Conservation (phyloP, 1,139 yeast genomes). For the Suhomyces atakaporum region DNA sequence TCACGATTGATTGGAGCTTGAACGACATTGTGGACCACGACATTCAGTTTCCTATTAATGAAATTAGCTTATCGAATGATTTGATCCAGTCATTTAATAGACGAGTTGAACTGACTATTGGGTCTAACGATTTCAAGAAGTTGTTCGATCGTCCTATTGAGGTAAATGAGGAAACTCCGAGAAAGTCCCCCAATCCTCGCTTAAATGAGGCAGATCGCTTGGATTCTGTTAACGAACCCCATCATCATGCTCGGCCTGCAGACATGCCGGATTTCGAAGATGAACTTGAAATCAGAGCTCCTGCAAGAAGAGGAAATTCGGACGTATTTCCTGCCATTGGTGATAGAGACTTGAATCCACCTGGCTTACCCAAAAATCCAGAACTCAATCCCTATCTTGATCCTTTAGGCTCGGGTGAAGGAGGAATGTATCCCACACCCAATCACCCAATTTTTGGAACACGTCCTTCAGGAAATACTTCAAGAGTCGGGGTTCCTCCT, state of each 20-base stretch:
- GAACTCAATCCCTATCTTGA: conserved; percentile 43
- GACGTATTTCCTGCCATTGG: conserved; percentile 42
- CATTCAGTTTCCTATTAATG: conserved; percentile 29
- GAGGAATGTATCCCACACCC: conserved; percentile 58
- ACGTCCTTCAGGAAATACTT: conserved; percentile 23
- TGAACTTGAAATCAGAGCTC: conserved; percentile 24
- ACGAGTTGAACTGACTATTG: conserved; percentile 9
- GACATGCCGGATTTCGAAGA: conserved; percentile 35
- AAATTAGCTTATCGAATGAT: conserved; percentile 25
- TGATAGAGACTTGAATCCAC: conserved; percentile 53
- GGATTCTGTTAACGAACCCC: conserved; percentile 1
- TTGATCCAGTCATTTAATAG: conserved; percentile 27
- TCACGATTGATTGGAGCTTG: conserved; percentile 28
- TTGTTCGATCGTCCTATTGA: conserved; percentile 9
- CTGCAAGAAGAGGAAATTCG: conserved; percentile 8
- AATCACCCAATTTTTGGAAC: conserved; percentile 51
- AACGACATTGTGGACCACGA: conserved; percentile 18
- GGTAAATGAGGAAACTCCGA: background rate
- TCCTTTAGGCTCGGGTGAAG: conserved; percentile 30
- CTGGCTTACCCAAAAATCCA: conserved; percentile 47
- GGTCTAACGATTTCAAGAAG: conserved; percentile 10
- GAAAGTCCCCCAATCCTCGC: conserved; percentile 9
- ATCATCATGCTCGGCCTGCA: conserved; percentile 2
- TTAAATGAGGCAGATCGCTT: conserved; percentile 13
- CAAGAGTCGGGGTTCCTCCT: conserved; percentile 42